phyloP scores from a whole-genome alignment of 129 eudicot genomes.

The carrot (Daucus carota) region DH1_v3.0 NC_030389.2:32982501-32983000 shows the following conservation, averaged over 20 bases:
- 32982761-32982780: conserved; percentile 37
- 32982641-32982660: conserved; percentile 18
- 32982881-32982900: conserved; percentile 36
- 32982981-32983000: conserved; percentile 56
- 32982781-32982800: conserved; percentile 33
- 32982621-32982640: conserved; percentile 36
- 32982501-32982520: conserved; percentile 27
- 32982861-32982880: conserved; percentile 47
- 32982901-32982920: conserved; percentile 49
- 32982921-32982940: conserved; percentile 48
- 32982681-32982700: conserved; percentile 25
- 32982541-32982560: conserved; percentile 18
- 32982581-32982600: conserved; percentile 29
- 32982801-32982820: conserved; percentile 35
- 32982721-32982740: conserved; percentile 27
- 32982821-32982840: conserved; percentile 37
- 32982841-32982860: conserved; percentile 49
- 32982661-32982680: conserved; percentile 36
- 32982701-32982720: conserved; percentile 25
- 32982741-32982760: conserved; percentile 38
- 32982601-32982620: conserved; percentile 35
- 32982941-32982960: conserved; percentile 34
- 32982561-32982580: conserved; percentile 30
- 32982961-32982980: conserved; percentile 40
- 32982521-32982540: conserved; percentile 39